Evolutionary conservation across 1,139 yeast species (phyloP), one percentile per base, ranked within the genome.

Genomic region (Eremothecium coryli): DNA sequence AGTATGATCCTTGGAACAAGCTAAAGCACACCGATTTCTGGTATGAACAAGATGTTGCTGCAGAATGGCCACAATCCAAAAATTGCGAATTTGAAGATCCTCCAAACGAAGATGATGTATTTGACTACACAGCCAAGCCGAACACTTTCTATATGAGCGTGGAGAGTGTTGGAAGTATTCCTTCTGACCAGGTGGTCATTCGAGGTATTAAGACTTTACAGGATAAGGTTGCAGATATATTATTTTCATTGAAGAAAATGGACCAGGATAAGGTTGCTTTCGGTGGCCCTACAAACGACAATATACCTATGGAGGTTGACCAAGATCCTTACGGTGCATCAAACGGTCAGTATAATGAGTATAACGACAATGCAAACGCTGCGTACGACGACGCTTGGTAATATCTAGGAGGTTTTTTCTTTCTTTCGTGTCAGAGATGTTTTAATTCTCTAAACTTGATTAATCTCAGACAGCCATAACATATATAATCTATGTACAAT

Each of bases 1-100:
- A 90, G 61, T 90, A 90, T 54, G 99, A 90, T 56, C 99, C 99
- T n/a, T 90, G 95, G 94, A 90, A 90, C 61, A 93, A 90, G 62
- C 70, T 93, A 49, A 80, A 81, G 53, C 98, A 90, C 57, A 90
- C 98, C 0, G 95, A 86, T 50, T 82, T 73, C 55, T 90, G 99
- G 99, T 85, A 80, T 57, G 98, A 90, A 61, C 93, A 78, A 42
- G 82, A 78, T 54, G 80, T 84, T 23, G 85, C 74, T 28, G 73
- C 70, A 31, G 99, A 90, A 65, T 90, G 99, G 99, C 96, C 96
- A 27, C 73, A 70, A 46, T 74, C 86, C 31, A 74, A 73, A 45
- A 90, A 93, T 61, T 76, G 93, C 46, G 95, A 84, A 49, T 90
- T 93, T 80, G 99, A 90, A 64, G 98, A 90, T 57, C 85, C 90